phyloP scores from a whole-genome alignment of 768 basidiomycete species.

The Termitomyces titanicus region DNA sequence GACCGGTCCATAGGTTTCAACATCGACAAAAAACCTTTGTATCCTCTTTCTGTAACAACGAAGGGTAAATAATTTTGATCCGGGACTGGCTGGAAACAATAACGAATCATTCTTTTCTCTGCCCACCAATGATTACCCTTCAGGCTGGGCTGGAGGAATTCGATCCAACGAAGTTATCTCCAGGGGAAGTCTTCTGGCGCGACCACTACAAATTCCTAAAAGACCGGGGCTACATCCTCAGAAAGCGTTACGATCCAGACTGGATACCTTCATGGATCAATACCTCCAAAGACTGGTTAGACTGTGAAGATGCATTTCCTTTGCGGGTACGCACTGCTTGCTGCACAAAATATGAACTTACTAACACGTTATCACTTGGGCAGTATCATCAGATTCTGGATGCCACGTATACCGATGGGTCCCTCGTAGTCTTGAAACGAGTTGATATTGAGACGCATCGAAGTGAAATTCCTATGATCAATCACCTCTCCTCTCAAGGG shows the following conservation, averaged over 20 bases:
- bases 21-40: too few relatives aligned
- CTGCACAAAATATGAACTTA: too few relatives aligned
- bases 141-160: background rate
- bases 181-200: background rate
- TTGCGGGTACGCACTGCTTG: background rate
- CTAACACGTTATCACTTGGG: background rate
- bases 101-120: background rate
- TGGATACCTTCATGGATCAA: slow-evolving; percentile 3
- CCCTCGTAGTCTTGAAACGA: slow-evolving; percentile 23
- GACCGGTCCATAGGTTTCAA: too few relatives aligned
- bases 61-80: background rate
- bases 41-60: background rate
- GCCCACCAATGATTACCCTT: background rate
- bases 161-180: background rate
- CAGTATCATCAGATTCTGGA: slow-evolving; percentile 18
- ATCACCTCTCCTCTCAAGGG: slow-evolving; percentile 14
- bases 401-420: slow-evolving; percentile 26
- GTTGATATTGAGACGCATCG: slow-evolving; percentile 11
- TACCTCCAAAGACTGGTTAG: background rate
- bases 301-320: background rate
- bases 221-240: slow-evolving; percentile 5
- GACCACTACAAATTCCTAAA: slow-evolving; percentile 1
- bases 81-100: background rate
- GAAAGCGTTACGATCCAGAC: slow-evolving; percentile 1
- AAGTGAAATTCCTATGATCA: slow-evolving; percentile 25